Percentiles rank a stretch among this genome's conserved stretches.
These are phyloP conservation scores for Stereum hirsutum DNA, from an alignment of 1,284 basidiomycete species.

Conservation along the genomic window DNA sequence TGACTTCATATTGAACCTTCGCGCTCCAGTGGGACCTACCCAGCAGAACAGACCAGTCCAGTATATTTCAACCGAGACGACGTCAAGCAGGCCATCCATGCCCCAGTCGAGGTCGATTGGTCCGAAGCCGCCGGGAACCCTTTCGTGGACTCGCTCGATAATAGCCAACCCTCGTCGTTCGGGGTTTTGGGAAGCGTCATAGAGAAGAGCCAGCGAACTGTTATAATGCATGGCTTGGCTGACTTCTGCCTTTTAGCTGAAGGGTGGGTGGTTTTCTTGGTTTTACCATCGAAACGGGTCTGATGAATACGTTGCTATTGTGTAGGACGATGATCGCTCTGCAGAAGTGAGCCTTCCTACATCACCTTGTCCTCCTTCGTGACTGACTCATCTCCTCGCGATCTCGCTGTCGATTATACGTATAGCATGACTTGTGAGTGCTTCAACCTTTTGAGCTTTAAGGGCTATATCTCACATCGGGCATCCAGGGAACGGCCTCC, in stretches of 20 bases:
- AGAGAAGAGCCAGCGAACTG: slow-evolving; percentile 58
- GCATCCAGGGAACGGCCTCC: slow-evolving; percentile 46
- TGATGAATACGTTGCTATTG: neutral
- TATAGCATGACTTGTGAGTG: slow-evolving; percentile 11
- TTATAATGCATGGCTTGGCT: slow-evolving; percentile 66
- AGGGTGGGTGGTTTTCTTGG: slow-evolving; percentile 33
- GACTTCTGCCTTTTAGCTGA: slow-evolving; percentile 66
- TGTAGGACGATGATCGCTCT: too few species aligned
- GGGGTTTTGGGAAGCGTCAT: slow-evolving; percentile 64
- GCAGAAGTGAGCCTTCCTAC: too few species aligned
- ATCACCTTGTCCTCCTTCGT: neutral
- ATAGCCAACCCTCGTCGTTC: slow-evolving; percentile 46
- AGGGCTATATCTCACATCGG: neutral
- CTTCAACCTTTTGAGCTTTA: neutral
- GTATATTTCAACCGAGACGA: slow-evolving; percentile 63
- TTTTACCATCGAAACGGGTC: neutral
- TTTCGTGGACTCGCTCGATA: slow-evolving; percentile 45
- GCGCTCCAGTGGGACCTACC: slow-evolving; percentile 48
- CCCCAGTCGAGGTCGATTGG: slow-evolving; percentile 54
- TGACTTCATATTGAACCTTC: neutral
- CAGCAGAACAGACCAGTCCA: slow-evolving; percentile 31
- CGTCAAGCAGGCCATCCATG: slow-evolving; percentile 69
- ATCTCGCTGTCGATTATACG: neutral
- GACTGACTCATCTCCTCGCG: slow-evolving; percentile 12
- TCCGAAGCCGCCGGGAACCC: slow-evolving; percentile 50